Conservation (phyloP, 176 grass and related monocot genomes). For the Bothriochloa decipiens region DNA sequence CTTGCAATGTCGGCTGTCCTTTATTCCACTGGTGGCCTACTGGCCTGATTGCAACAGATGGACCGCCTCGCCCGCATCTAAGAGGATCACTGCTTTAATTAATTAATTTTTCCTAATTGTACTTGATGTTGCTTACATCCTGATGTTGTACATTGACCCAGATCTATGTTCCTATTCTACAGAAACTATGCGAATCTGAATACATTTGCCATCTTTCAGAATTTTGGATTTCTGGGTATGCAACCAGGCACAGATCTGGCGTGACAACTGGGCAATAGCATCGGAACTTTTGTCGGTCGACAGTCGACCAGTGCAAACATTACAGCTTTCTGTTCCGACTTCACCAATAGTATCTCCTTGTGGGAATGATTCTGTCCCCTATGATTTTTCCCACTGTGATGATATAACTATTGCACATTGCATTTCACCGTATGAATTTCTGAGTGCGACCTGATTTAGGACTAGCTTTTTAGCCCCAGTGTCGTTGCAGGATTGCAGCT, state of each 20-base stretch:
- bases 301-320: not conserved
- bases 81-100: not conserved
- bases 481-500: not conserved
- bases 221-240: not conserved
- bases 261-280: not conserved
- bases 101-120: not conserved
- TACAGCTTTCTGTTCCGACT: too few species aligned
- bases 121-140: not conserved
- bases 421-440: not conserved
- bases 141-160: not conserved
- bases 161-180: constrained; percentile 2
- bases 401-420: not conserved
- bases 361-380: not conserved
- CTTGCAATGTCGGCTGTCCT: constrained; percentile 26
- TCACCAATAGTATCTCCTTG: not conserved
- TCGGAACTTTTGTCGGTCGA: not conserved
- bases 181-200: not conserved
- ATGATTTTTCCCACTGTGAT: not conserved
- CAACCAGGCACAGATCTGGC: not conserved
- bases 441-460: not conserved
- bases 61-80: not conserved
- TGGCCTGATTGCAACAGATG: constrained; percentile 26
- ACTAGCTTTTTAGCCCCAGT: not conserved
- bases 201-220: not conserved
- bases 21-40: constrained; percentile 25